Conservation (phyloP, 257 asterid genomes). For the Cinchona pubescens region DNA sequence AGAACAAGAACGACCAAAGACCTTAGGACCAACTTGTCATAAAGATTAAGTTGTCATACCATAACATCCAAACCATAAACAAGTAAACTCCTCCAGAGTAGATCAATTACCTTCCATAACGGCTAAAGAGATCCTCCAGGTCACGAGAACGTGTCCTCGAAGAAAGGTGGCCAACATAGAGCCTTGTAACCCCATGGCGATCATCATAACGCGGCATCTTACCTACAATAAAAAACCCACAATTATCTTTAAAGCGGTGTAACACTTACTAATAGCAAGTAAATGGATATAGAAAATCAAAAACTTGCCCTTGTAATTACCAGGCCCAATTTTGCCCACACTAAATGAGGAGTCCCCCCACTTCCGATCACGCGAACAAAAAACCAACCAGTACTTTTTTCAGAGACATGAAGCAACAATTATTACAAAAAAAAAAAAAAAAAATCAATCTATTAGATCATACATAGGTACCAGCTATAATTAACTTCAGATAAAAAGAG, state of each 20-base stretch:
- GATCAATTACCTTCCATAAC: slow-evolving; percentile 51
- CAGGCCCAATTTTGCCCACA: neutral
- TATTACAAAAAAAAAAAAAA: neutral
- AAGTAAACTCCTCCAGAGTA: neutral
- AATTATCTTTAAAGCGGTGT: neutral
- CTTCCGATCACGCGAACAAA: neutral
- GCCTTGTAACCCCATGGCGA: slow-evolving; percentile 46
- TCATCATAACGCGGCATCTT: slow-evolving; percentile 62
- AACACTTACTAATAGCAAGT: neutral
- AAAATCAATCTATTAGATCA: neutral
- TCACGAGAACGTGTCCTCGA: slow-evolving; percentile 59
- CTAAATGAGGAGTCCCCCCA: neutral
- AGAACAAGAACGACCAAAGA: neutral
- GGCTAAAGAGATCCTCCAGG: slow-evolving; percentile 52
- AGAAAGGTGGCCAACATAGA: slow-evolving; percentile 56
- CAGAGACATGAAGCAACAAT: neutral
- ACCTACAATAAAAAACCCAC: slow-evolving; percentile 13
- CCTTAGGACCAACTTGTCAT: neutral
- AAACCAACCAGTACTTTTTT: neutral
- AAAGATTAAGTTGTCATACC: neutral
- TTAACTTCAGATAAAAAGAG: neutral
- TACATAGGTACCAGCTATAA: neutral
- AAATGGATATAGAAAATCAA: neutral
- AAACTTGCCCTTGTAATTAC: neutral
- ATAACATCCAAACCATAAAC: neutral